A percentile compares a stretch with the other conserved stretches of the same genome.
Conservation (phyloP, 805 yeast species). For the Candida oleophila region DNA sequence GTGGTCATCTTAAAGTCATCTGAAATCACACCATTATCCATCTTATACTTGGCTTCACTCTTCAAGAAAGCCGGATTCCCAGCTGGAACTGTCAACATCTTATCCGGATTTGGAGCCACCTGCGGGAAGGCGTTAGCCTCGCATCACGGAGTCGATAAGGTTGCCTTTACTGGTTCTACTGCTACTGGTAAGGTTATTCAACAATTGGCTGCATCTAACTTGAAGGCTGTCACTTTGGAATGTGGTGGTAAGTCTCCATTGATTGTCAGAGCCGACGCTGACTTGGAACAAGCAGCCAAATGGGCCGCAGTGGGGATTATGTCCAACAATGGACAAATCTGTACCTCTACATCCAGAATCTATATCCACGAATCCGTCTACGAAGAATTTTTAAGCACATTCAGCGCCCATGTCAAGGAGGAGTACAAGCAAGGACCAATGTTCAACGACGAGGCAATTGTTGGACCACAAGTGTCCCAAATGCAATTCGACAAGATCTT, state of each 20-base stretch:
- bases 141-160: constrained; percentile 57
- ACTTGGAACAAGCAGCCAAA: constrained; percentile 61
- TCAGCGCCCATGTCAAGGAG: constrained; percentile 44
- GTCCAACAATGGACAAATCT: constrained; percentile 66
- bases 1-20: constrained; percentile 70
- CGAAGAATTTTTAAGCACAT: constrained; percentile 48
- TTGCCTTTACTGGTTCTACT: constrained; percentile 68
- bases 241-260: constrained; percentile 75
- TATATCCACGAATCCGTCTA: constrained; percentile 41
- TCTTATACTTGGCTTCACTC: constrained; percentile 57
- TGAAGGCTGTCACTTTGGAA: constrained; percentile 66
- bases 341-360: constrained; percentile 47
- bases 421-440: constrained; percentile 59
- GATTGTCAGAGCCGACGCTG: constrained; percentile 62
- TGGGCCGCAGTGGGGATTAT: constrained; percentile 69
- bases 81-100: constrained; percentile 69
- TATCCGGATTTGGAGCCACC: constrained; percentile 66
- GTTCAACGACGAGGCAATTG: constrained; percentile 44
- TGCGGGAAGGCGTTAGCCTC: constrained; percentile 69
- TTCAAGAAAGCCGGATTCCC: constrained; percentile 72
- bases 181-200: constrained; percentile 67
- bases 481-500: constrained; percentile 54
- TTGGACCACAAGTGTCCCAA: constrained; percentile 65
- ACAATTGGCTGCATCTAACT: constrained; percentile 55
- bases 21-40: constrained; percentile 73